A percentile compares a stretch with the other conserved stretches of the same genome.
Conservation (phyloP, 208 protist species). For the Tritrichomonas musculus region DNA sequence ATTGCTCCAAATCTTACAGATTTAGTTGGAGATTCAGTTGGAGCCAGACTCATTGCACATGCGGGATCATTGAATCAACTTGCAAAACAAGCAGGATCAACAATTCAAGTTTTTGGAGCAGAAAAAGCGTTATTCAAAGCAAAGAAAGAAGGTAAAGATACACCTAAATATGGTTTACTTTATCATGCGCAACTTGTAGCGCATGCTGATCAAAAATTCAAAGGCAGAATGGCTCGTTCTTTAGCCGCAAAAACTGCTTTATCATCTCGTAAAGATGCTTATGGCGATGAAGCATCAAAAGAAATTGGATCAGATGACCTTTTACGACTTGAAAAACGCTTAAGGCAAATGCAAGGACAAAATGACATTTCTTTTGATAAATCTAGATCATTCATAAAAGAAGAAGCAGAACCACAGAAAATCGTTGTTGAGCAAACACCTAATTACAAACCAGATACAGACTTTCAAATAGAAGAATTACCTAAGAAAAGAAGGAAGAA, state of each 20-base stretch:
- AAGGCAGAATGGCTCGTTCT: conserved; percentile 83
- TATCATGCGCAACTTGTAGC: conserved; percentile 94
- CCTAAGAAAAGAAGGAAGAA: neutral
- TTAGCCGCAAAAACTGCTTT: conserved; percentile 93
- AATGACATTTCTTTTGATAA: neutral
- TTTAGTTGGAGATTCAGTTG: conserved; percentile 77
- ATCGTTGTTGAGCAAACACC: neutral
- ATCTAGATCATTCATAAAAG: neutral
- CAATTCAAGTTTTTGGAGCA: conserved; percentile 96
- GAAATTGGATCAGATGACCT: conserved; percentile 56
- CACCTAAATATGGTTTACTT: conserved; percentile 98
- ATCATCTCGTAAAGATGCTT: conserved; percentile 88
- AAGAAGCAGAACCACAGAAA: neutral
- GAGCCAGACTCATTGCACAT: conserved; percentile 94
- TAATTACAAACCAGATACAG: neutral
- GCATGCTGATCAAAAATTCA: conserved; percentile 59
- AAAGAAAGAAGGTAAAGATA: conserved; percentile 94
- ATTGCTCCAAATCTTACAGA: conserved; percentile 98
- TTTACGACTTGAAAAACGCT: neutral
- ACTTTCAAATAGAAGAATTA: neutral
- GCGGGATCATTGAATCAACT: conserved; percentile 89
- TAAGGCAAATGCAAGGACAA: neutral
- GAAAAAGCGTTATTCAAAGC: conserved; percentile 91
- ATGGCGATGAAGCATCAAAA: conserved; percentile 78
- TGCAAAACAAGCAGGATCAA: conserved; percentile 95